A percentile compares a stretch with the other conserved stretches of the same genome.
Conservation (phyloP, 1,284 basidiomycete genomes). For the Irpex rosettiformis region DNA sequence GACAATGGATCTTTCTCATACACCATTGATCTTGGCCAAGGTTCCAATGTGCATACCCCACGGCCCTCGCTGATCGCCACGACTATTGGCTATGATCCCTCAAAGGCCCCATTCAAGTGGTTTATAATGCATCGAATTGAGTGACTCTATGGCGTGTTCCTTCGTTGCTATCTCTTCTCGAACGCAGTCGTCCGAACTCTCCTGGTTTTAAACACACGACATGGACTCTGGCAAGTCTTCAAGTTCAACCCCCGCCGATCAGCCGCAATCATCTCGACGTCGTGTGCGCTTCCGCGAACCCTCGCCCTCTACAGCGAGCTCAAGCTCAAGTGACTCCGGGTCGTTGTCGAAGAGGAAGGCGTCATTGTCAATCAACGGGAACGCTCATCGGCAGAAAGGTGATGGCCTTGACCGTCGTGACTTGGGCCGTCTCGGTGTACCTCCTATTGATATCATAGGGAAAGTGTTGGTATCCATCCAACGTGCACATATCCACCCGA, state of each 20-base stretch:
- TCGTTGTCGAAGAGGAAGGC: not conserved
- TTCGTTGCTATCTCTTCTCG: no score
- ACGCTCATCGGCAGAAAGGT: not conserved
- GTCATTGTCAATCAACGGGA: not conserved
- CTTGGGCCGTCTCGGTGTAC: conserved; percentile 34
- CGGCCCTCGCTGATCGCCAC: no score
- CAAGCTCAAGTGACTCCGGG: not conserved
- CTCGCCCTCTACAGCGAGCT: not conserved
- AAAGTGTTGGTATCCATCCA: conserved; percentile 47
- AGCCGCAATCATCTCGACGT: not conserved
- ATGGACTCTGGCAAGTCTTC: not conserved
- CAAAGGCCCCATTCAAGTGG: no score
- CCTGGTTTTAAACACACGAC: not conserved
- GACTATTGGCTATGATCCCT: no score
- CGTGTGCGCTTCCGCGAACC: not conserved
- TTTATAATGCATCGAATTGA: no score
- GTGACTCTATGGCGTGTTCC: no score
- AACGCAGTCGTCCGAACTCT: not conserved
- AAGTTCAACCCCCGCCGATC: no score
- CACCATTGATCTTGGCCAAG: no score
- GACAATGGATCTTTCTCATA: no score
- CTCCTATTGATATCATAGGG: conserved; percentile 47
- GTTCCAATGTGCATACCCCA: no score
- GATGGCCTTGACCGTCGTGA: not conserved
- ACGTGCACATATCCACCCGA: conserved; percentile 51